Percentiles rank a stretch among this genome's conserved stretches.
These are phyloP conservation scores for Postia placenta DNA, from an alignment of 768 basidiomycete species.

Conservation along the genomic window DNA sequence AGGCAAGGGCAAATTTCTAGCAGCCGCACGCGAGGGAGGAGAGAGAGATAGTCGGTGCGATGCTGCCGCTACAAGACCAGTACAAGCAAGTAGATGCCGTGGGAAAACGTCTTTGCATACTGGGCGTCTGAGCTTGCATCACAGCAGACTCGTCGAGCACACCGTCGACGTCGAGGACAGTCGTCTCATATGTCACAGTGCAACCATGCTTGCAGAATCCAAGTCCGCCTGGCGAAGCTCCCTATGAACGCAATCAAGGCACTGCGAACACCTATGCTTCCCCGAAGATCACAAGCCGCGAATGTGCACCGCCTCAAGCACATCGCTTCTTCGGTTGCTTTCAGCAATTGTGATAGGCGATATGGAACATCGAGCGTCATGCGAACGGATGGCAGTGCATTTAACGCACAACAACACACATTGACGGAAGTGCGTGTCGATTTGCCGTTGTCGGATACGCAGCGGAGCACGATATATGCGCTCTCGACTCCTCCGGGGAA, in stretches of 20 bases:
- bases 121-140: background rate
- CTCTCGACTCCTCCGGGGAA: slow-evolving; percentile 84
- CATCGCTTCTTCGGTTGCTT: background rate
- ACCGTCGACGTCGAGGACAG: slow-evolving; percentile 11
- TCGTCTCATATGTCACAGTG: slow-evolving; percentile 2
- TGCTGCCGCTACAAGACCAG: too few species aligned
- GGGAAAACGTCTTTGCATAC: slow-evolving; percentile 6
- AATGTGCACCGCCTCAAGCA: slow-evolving; percentile 9
- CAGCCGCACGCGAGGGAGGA: too few species aligned
- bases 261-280: slow-evolving; percentile 4
- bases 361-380: too few species aligned
- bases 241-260: background rate
- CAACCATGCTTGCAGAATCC: slow-evolving; percentile 7
- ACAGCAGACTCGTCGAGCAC: slow-evolving; percentile 1
- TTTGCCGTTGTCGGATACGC: slow-evolving; percentile 35
- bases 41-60: too few species aligned
- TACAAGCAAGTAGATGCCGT: slow-evolving; percentile 8
- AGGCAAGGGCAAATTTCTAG: too few species aligned
- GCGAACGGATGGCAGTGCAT: too few species aligned
- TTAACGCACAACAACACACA: too few species aligned
- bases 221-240: slow-evolving; percentile 5
- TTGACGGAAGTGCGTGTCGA: too few species aligned
- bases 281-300: slow-evolving; percentile 4
- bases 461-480: slow-evolving; percentile 78
- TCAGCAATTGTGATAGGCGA: background rate